Percentiles rank a stretch among this genome's conserved stretches.
phyloP scores from a whole-genome alignment of 805 yeast genomes.

The Candida ponderosae region DNA sequence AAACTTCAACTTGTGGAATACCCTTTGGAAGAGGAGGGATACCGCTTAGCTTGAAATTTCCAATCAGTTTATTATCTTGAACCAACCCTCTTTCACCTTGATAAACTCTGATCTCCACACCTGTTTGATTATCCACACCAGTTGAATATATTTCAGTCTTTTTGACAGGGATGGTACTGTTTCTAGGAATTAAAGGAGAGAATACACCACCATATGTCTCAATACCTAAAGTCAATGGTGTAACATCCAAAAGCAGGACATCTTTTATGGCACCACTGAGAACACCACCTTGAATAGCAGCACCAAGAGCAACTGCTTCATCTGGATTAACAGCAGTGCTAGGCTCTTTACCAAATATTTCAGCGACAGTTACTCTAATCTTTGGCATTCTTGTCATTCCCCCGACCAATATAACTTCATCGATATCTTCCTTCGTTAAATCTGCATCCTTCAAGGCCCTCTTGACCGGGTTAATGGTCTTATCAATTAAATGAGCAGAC shows the following conservation, averaged over 20 bases:
- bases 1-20: conserved; percentile 68
- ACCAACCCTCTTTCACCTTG: conserved; percentile 81
- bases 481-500: conserved; percentile 57
- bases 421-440: conserved; percentile 53
- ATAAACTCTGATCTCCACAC: conserved; percentile 69
- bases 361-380: conserved; percentile 54
- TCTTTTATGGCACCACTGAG: conserved; percentile 76
- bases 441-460: conserved; percentile 72
- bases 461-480: conserved; percentile 66
- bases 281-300: conserved; percentile 86
- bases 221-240: conserved; percentile 76
- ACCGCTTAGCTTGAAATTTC: conserved; percentile 63
- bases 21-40: conserved; percentile 77
- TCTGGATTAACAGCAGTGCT: conserved; percentile 79
- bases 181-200: conserved; percentile 71
- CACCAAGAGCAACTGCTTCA: conserved; percentile 89
- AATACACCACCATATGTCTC: conserved; percentile 83
- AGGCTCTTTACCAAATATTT: conserved; percentile 55
- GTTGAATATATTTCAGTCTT: conserved; percentile 71
- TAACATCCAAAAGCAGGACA: conserved; percentile 71
- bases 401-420: conserved; percentile 74
- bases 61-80: conserved; percentile 69
- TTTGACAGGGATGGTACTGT: conserved; percentile 70
- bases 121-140: conserved; percentile 80
- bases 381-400: conserved; percentile 92